Evolutionary conservation across 2,329 filamentous ascomycete species (phyloP).

Genomic region (Fusarium sambucinum): DNA sequence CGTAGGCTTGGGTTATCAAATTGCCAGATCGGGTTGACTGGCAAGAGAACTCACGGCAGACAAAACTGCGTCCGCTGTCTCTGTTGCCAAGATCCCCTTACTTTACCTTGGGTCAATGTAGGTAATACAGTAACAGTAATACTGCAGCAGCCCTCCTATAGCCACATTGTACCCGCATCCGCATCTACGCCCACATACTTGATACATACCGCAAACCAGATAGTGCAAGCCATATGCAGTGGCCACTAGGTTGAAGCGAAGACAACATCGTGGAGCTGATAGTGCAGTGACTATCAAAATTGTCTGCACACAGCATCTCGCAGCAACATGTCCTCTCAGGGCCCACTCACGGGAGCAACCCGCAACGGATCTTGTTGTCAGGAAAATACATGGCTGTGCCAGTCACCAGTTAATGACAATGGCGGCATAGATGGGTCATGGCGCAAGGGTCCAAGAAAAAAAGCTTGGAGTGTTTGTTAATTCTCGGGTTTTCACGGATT

Average conservation of each 20-base stretch:
- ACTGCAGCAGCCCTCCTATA: constrained; percentile 20
- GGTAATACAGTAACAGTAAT: constrained; percentile 15
- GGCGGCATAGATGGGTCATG: constrained; percentile 19
- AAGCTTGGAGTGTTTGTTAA: constrained; percentile 12
- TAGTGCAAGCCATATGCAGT: constrained; percentile 25
- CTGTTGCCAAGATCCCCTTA: constrained; percentile 14
- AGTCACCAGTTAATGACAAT: constrained; percentile 6
- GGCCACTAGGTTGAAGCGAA: constrained; percentile 36
- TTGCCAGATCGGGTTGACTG: constrained; percentile 20
- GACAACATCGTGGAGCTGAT: constrained; percentile 23
- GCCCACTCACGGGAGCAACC: constrained; percentile 9
- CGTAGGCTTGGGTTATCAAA: background rate
- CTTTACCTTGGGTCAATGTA: background rate
- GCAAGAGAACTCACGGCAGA: background rate
- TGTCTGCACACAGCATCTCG: constrained; percentile 37
- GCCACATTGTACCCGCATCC: constrained; percentile 22
- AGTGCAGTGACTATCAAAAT: constrained; percentile 32
- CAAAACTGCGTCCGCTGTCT: constrained; percentile 9
- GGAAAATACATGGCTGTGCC: constrained; percentile 15
- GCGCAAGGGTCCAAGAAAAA: constrained; percentile 25
- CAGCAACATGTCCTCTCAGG: constrained; percentile 8
- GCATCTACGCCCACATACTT: background rate
- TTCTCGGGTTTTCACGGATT: constrained; percentile 29
- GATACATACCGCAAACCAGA: constrained; percentile 26
- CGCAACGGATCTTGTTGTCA: constrained; percentile 6